These are phyloP conservation scores for Porogramme epimiltina DNA, from an alignment of 1,284 basidiomycete genomes.

Conservation along the genomic window DNA sequence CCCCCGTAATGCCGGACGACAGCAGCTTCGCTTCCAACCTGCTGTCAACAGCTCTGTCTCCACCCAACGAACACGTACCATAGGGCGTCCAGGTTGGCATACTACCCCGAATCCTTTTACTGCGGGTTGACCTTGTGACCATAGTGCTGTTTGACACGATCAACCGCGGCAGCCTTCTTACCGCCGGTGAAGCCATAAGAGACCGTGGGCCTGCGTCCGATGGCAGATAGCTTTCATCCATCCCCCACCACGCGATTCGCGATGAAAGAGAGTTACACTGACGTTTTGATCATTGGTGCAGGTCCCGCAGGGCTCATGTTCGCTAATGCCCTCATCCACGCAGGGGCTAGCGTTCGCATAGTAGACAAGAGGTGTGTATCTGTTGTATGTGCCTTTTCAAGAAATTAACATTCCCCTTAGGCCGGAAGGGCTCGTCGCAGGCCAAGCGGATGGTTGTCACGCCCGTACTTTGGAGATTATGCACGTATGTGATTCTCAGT, in stretches of 20 bases:
- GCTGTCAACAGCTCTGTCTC: too few relatives aligned
- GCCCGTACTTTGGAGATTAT: constrained; percentile 79
- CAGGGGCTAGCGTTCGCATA: constrained; percentile 65
- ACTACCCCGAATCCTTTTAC: not conserved
- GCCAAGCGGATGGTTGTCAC: constrained; percentile 82
- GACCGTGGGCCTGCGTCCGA: too few relatives aligned
- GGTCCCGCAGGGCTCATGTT: constrained; percentile 66
- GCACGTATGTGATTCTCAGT: constrained; percentile 44
- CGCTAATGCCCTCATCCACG: constrained; percentile 60
- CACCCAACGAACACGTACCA: too few relatives aligned
- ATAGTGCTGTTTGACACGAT: too few relatives aligned
- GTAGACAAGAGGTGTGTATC: constrained; percentile 60
- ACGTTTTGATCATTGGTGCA: constrained; percentile 60
- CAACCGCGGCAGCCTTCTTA: too few relatives aligned
- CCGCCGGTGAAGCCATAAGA: too few relatives aligned
- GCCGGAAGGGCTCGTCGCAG: constrained; percentile 57
- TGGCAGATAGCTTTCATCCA: not conserved
- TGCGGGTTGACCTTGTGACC: not conserved
- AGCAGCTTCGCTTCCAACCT: too few relatives aligned
- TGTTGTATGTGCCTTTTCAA: too few relatives aligned
- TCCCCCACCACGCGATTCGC: not conserved
- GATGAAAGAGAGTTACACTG: constrained; percentile 36
- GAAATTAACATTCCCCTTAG: constrained; percentile 35
- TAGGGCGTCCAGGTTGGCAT: too few relatives aligned
- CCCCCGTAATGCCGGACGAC: too few relatives aligned